phyloP scores from a whole-genome alignment of 805 yeast genomes.

The Ogataea dorogensis region DNA sequence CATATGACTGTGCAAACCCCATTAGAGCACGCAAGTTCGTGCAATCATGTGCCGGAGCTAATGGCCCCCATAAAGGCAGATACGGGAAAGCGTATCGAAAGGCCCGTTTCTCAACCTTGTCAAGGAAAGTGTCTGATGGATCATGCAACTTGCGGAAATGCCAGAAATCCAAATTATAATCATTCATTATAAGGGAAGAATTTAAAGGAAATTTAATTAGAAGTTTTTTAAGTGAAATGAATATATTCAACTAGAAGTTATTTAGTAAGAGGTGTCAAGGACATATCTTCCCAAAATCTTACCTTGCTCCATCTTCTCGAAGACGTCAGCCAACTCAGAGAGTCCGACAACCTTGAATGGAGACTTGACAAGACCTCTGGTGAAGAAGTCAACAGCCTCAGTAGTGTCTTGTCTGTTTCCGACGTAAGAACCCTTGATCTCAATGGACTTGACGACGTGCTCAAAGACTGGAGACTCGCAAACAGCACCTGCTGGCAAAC shows the following conservation, averaged over 20 bases:
- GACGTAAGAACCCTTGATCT: conserved; percentile 79
- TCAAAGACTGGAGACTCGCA: conserved; percentile 67
- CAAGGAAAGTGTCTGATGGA: conserved; percentile 23
- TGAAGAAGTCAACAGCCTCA: conserved; percentile 70
- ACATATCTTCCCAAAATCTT: conserved; percentile 87
- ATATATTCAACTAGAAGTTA: conserved; percentile 1
- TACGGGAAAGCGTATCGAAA: conserved; percentile 32
- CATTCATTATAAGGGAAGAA: not conserved
- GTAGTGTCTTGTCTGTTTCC: conserved; percentile 87
- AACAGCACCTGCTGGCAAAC: conserved; percentile 78
- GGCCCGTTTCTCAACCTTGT: conserved; percentile 20
- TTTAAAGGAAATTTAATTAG: not conserved
- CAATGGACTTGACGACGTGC: conserved; percentile 69
- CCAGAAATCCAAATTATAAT: conserved; percentile 14
- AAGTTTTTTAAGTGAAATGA: conserved; percentile 5
- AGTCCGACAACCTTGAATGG: conserved; percentile 74
- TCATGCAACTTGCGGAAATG: conserved; percentile 25
- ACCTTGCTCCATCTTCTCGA: conserved; percentile 77
- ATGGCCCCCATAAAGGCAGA: conserved; percentile 33
- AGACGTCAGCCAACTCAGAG: conserved; percentile 66
- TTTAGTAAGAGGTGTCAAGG: conserved; percentile 67
- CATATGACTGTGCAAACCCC: conserved; percentile 27
- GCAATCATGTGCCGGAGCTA: conserved; percentile 38
- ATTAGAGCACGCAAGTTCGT: conserved; percentile 24
- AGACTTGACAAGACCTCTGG: conserved; percentile 62